Evolutionary conservation across 495 filamentous ascomycete genomes (phyloP).

Genomic region (Penicillium bialowiezense): DNA sequence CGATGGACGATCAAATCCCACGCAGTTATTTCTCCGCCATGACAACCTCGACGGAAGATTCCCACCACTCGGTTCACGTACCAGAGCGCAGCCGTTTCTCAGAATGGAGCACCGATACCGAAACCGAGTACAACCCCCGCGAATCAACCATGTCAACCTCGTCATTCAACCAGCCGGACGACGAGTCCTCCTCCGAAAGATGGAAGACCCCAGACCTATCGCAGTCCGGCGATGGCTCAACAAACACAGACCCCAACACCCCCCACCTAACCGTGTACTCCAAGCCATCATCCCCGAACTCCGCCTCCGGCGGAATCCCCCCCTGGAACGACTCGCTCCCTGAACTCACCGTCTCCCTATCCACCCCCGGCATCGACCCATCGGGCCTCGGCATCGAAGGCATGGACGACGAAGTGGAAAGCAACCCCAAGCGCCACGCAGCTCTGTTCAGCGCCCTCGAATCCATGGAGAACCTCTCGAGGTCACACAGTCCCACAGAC

Average conservation of each 20-base stretch:
- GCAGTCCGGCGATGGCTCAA: constrained; percentile 20
- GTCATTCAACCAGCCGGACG: constrained; percentile 26
- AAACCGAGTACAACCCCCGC: constrained; percentile 30
- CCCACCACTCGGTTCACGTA: constrained; percentile 19
- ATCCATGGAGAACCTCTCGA: constrained; percentile 28
- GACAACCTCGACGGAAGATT: constrained; percentile 39
- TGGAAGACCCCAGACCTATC: constrained; percentile 26
- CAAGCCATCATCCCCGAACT: constrained; percentile 35
- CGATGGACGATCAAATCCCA: constrained; percentile 31
- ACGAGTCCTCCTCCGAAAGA: constrained; percentile 18
- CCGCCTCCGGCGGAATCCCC: constrained; percentile 29
- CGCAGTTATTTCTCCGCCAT: constrained; percentile 44
- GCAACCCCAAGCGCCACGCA: constrained; percentile 46
- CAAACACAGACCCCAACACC: constrained; percentile 37
- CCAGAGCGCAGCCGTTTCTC: constrained; percentile 45
- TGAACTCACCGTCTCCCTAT: constrained; percentile 31
- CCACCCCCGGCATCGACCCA: constrained; percentile 28
- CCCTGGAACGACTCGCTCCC: constrained; percentile 27
- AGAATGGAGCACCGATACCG: constrained; percentile 46
- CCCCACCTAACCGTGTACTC: constrained; percentile 38
- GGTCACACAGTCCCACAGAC: constrained; percentile 24
- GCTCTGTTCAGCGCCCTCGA: constrained; percentile 40
- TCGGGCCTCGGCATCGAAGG: constrained; percentile 38
- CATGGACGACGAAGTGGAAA: constrained; percentile 37
- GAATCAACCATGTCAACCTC: constrained; percentile 39